Percentiles rank a stretch among this genome's conserved stretches.
Conservation (phyloP, 208 protist genomes). For the Acanthamoeba healyi region DNA sequence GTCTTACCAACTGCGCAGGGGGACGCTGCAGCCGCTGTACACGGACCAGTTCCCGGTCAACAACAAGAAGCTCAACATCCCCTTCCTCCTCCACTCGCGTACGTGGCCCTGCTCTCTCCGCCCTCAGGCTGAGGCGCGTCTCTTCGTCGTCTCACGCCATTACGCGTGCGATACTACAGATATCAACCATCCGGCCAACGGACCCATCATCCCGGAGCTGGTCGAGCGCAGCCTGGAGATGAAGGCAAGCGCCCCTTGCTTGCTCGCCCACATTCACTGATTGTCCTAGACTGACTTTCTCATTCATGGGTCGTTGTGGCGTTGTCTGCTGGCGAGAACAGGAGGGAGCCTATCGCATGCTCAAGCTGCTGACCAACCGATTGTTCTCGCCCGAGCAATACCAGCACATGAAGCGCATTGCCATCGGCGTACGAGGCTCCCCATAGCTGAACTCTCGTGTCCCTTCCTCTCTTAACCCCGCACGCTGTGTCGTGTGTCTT, state of each 20-base stretch:
- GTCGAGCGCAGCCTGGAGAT: slow-evolving; percentile 77
- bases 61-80: slow-evolving; percentile 87
- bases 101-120: slow-evolving; percentile 19
- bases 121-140: not conserved
- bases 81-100: slow-evolving; percentile 85
- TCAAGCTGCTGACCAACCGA: slow-evolving; percentile 71
- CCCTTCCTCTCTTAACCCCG: not conserved
- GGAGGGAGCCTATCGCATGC: slow-evolving; percentile 38
- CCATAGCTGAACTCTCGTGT: not conserved
- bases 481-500: not conserved
- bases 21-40: slow-evolving; percentile 82
- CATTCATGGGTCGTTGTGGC: not conserved
- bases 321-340: not conserved
- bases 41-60: slow-evolving; percentile 85
- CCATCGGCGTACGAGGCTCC: slow-evolving; percentile 82
- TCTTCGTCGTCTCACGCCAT: not conserved
- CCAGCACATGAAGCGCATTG: slow-evolving; percentile 76
- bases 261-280: slow-evolving; percentile 82
- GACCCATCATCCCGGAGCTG: slow-evolving; percentile 80
- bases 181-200: slow-evolving; percentile 84
- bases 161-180: slow-evolving; percentile 19
- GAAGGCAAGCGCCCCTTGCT: slow-evolving; percentile 62
- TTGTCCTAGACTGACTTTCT: slow-evolving; percentile 57
- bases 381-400: slow-evolving; percentile 79
- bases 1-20: not conserved